Base-by-base conservation (phyloP, 140 eudicot genomes). In the Senecio squalidus region DNA sequence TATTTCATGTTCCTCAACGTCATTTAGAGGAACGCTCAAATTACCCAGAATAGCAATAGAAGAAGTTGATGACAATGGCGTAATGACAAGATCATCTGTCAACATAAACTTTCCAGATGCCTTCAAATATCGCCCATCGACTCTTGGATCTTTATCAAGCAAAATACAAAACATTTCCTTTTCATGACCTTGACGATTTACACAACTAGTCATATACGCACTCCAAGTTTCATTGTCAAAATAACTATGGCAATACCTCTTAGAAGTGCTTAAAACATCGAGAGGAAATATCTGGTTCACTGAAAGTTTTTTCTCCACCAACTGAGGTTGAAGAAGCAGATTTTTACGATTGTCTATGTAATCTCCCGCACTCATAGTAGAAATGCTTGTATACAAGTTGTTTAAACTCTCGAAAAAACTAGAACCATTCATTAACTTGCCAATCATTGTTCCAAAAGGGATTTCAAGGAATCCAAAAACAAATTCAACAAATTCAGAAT, bases 61-160 rank as follows among this genome's bases (percentile, higher is more conserved):
- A 9, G 55, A 66, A 53, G 15, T 10, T 1, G 53, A 53, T 10
- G 63, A 9, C 14, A 15, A 25, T 11, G 71, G 25, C 0, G 63
- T 66, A 3, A 53, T 5, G 5, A 66, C 34, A n/a, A 56, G 58
- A 43, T 67, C 58, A 31, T 56, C 73, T n/a, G 58, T 67, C 58
- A 67, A 30, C 40, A 57, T 21, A 33, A 68, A 68, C 67, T 45
- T 68, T 0, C 50, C 48, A 44, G 58, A 34, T 13, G 31, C 26
- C 26, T 58, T 68, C n/a, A 57, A 6, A 31, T 44, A 57, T 9
- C 39, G 2, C 9, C 59, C 66, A 0, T 33, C 15, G 13, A 28
- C 48, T 5, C 39, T 29, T 0, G 50, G 31, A 47, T 68, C 67
- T 46, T 54, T 66, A 41, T 15, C 4, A 1, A 5, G 1, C 25